Percentiles rank a stretch among this genome's conserved stretches.
These are phyloP conservation scores for Amanita subjunquillea DNA, from an alignment of 768 basidiomycete genomes.

Conservation along the genomic window DNA sequence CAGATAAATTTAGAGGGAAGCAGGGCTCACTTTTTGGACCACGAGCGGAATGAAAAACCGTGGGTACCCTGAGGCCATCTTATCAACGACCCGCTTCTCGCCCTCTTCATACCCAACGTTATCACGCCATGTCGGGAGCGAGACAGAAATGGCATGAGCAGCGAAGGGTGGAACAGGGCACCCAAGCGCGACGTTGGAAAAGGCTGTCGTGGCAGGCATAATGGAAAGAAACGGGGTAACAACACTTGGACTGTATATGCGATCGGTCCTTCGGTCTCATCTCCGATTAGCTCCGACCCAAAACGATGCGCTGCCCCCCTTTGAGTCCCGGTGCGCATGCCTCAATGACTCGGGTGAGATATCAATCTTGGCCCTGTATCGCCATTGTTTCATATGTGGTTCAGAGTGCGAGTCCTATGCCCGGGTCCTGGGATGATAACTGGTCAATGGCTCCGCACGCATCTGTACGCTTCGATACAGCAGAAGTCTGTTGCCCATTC, in stretches of 20 bases:
- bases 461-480: too few species aligned
- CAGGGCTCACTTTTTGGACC: constrained; percentile 63
- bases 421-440: too few species aligned
- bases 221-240: not conserved
- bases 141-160: constrained; percentile 91
- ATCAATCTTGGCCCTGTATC: too few species aligned
- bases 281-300: not conserved
- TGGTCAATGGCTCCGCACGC: too few species aligned
- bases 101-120: constrained; percentile 90
- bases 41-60: constrained; percentile 87
- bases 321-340: too few species aligned
- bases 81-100: constrained; percentile 63
- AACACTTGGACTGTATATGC: too few species aligned
- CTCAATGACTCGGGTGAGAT: too few species aligned
- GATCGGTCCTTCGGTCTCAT: not conserved
- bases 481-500: too few species aligned
- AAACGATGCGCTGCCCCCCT: too few species aligned
- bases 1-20: too few species aligned
- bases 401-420: too few species aligned
- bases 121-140: constrained; percentile 86
- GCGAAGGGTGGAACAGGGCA: constrained; percentile 53
- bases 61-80: constrained; percentile 87
- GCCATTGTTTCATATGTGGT: too few species aligned
- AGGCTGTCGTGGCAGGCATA: not conserved
- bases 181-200: constrained; percentile 28